Base-by-base conservation (phyloP, 495 filamentous ascomycete genomes). In the Podospora sp. region DNA sequence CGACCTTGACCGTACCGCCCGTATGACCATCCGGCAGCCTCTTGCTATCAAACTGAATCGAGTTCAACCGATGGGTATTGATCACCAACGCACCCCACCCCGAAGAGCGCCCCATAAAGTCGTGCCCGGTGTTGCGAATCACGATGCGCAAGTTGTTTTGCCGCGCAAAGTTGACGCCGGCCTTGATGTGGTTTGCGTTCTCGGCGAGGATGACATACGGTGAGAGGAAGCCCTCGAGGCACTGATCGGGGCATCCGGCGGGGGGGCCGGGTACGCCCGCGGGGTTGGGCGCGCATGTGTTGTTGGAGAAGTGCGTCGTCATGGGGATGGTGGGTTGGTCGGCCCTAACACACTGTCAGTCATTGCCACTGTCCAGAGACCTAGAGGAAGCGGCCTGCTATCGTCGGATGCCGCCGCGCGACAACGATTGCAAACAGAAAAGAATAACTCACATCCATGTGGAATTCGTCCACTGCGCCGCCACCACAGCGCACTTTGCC, bases 21-120 rank as follows among this genome's bases (percentile, higher is more conserved):
- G 51, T 59, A 6, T 50, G 35, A 1, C 33, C 35, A 35, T 60
- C 25, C 35, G 60, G 4, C 0, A 50, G n/a, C 60, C 16, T 21
- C 29, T 49, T 61, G 59, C 33, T 50, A 21, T 49, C 27, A 27
- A 50, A 62, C 60, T 49, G 9, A 20, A 80, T 82, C 8, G 75
- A 71, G 62, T 81, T 83, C 16, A 86, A 69, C 52, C 82, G 68
- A 56, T 82, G 85, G 59, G 74, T 84, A 82, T 78, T 85, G 26
- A 82, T 72, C 6, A 71, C 74, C 0, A 83, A 71, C 35, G 75
- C 78, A 14, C 79, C 85, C 33, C 75, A 73, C 40, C 79, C 83
- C 5, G 80, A 82, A 2, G 81, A 81, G 63, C 80, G 80, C 0
- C 75, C 81, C 51, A 76, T 68, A 61, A 75, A 72, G 21, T 81